phyloP scores from a whole-genome alignment of 2,329 filamentous ascomycete species.

The Penicillium corylophilum region DNA sequence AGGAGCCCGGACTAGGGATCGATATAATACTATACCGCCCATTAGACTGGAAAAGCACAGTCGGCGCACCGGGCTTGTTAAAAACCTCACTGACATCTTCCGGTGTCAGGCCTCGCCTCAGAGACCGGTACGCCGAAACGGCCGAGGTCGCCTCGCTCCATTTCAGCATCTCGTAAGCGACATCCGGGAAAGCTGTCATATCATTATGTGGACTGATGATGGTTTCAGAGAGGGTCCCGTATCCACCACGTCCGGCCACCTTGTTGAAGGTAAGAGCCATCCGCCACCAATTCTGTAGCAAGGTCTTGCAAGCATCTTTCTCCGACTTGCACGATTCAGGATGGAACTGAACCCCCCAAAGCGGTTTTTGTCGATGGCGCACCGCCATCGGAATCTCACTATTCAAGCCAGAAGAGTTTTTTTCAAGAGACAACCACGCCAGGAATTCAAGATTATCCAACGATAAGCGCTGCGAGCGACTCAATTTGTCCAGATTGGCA shows the following conservation, averaged over 20 bases:
- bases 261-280: slow-evolving; percentile 63
- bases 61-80: slow-evolving; percentile 31
- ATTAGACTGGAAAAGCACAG: slow-evolving; percentile 48
- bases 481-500: slow-evolving; percentile 41
- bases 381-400: slow-evolving; percentile 70
- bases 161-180: slow-evolving; percentile 48
- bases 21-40: slow-evolving; percentile 38
- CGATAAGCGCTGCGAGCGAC: slow-evolving; percentile 1
- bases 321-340: slow-evolving; percentile 83
- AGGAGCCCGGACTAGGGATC: slow-evolving; percentile 34
- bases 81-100: slow-evolving; percentile 36
- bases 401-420: slow-evolving; percentile 41
- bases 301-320: slow-evolving; percentile 54
- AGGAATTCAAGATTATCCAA: slow-evolving; percentile 51
- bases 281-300: slow-evolving; percentile 75
- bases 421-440: slow-evolving; percentile 58
- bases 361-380: slow-evolving; percentile 66
- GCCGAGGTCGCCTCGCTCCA: slow-evolving; percentile 34
- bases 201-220: slow-evolving; percentile 20
- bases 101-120: slow-evolving; percentile 26
- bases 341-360: slow-evolving; percentile 88
- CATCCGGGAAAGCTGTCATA: slow-evolving; percentile 30
- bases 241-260: slow-evolving; percentile 23
- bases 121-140: slow-evolving; percentile 24
- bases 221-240: slow-evolving; percentile 17